Percentiles rank a stretch among this genome's conserved stretches.
These are phyloP conservation scores for Trebouxia sp. DNA, from an alignment of 139 green algal genomes.

Conservation along the genomic window DNA sequence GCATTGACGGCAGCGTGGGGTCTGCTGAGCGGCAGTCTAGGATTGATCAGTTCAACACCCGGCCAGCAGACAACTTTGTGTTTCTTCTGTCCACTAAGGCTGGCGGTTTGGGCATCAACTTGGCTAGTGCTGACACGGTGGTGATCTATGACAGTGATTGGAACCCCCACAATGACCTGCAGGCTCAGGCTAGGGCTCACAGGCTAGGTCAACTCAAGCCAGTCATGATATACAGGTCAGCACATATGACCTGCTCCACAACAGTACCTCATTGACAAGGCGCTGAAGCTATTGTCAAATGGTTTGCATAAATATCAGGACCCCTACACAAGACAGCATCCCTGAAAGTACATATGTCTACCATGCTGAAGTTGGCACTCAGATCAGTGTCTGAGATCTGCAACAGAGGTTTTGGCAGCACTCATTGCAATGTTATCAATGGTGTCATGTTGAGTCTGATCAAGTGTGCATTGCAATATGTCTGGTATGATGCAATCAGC, in stretches of 20 bases:
- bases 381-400: too few species aligned
- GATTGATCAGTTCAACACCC: constrained; percentile 78
- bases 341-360: too few species aligned
- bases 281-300: neutral
- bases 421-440: too few species aligned
- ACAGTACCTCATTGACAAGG: neutral
- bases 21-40: constrained; percentile 67
- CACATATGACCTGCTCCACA: too few species aligned
- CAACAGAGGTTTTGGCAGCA: too few species aligned
- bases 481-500: too few species aligned
- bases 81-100: constrained; percentile 83
- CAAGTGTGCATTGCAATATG: too few species aligned
- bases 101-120: constrained; percentile 87
- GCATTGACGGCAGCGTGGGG: constrained; percentile 63
- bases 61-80: constrained; percentile 50
- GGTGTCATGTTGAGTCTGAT: too few species aligned
- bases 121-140: constrained; percentile 88
- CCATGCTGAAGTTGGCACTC: too few species aligned
- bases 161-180: constrained; percentile 76
- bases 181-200: constrained; percentile 75
- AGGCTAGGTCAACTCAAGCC: constrained; percentile 72
- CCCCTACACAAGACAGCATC: neutral
- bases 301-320: neutral
- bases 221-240: constrained; percentile 82
- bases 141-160: constrained; percentile 77